Base-by-base conservation (phyloP, 352 stramenopile genomes). In the Globisporangium spiculum region DNA sequence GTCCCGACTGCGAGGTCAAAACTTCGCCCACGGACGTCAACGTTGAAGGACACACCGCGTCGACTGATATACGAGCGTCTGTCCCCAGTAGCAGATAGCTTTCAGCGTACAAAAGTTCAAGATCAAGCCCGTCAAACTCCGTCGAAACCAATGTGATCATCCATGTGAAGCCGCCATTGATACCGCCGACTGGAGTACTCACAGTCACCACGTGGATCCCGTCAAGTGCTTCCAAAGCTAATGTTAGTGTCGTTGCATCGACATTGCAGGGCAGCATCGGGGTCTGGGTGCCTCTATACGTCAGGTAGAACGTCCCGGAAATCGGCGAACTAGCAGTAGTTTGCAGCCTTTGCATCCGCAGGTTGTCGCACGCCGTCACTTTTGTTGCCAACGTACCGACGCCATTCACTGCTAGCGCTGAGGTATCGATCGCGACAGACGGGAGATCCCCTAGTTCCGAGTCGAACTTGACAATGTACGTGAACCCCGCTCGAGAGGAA, bases 361-460 rank as follows among this genome's bases (percentile, higher is more conserved):
- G 87, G 34, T 78, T 86, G 63, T 98, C 86, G 63, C 92, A 98
- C 5, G 87, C 81, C 10, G 85, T 97, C 9, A 98, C 79, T 10
- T 81, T 83, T 4, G 79, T 74, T 22, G 68, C 65, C 7, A 67
- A 36, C 7, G 72, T 65, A 4, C 78, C 75, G 0, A 67, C 58
- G 6, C 78, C 78, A 27, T 66, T 77, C 6, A 71, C 68, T n/a
- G 27, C 62, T 18, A 98, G 71, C 6, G 73, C 67, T 0, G 76
- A 77, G 18, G 77, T 74, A 63, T 98, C 84, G 26, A 90, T 71
- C 0, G 69, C 59, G 9, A 94, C 32, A 1, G 84, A 41, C 26
- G 79, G 74, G 7, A 96, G 22, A 67, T 96, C 88, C 4, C 86
- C 88, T 14, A 96, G 62, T 53, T 93, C 86, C 22, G 83, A 85